Conservation (phyloP, 768 basidiomycete species). For the Lentinula raphanica region DNA sequence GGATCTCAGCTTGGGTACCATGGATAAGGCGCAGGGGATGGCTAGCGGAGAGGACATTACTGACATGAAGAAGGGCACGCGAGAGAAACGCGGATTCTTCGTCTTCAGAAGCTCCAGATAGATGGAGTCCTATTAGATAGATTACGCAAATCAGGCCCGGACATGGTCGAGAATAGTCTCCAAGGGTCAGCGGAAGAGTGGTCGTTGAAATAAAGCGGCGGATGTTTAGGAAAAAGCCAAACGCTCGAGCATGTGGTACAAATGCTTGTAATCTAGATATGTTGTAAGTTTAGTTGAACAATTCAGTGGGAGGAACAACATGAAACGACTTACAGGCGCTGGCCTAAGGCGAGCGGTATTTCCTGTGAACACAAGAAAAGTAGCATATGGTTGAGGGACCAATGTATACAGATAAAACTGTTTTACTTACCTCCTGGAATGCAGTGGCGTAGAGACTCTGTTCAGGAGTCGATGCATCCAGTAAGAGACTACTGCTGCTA, state of each 20-base stretch:
- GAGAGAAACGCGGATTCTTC: slow-evolving; percentile 41
- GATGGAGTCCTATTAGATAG: slow-evolving; percentile 49
- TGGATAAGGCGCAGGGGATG: slow-evolving; percentile 26
- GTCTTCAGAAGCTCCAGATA: slow-evolving; percentile 29
- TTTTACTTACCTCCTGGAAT: neutral
- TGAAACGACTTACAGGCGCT: slow-evolving; percentile 25
- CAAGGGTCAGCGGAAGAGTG: slow-evolving; percentile 44
- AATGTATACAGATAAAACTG: no score
- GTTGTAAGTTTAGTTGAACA: slow-evolving; percentile 5
- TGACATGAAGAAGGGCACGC: slow-evolving; percentile 36
- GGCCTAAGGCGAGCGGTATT: slow-evolving; percentile 32
- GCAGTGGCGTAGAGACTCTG: neutral
- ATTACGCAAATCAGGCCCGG: slow-evolving; percentile 44
- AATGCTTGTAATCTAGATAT: slow-evolving; percentile 51
- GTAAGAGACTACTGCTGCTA: neutral
- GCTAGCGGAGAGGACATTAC: slow-evolving; percentile 1
- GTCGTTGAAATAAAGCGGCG: slow-evolving; percentile 41
- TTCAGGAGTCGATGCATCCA: neutral
- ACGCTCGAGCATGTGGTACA: slow-evolving; percentile 48
- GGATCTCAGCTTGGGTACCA: slow-evolving; percentile 32
- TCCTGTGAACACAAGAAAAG: neutral
- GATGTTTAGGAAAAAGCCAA: slow-evolving; percentile 62
- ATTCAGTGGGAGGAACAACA: neutral
- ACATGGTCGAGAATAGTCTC: slow-evolving; percentile 41
- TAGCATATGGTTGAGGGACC: no score